A percentile compares a stretch with the other conserved stretches of the same genome.
Conservation (phyloP, 2,329 filamentous ascomycete species). For the Botrytis sinoallii region DNA sequence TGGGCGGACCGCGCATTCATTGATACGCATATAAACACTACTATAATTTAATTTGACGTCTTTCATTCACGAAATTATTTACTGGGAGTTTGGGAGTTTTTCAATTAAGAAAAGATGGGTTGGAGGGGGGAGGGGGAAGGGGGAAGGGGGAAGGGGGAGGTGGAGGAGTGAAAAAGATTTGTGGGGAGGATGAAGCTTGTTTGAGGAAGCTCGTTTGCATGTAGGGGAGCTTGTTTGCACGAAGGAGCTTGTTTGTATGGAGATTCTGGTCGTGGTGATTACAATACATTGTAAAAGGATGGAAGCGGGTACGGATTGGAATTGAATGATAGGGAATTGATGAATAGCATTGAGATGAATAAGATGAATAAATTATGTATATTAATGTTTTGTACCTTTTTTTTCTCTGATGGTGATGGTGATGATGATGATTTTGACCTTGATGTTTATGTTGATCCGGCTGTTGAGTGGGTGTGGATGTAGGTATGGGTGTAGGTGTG, state of each 20-base stretch:
- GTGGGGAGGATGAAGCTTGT: not conserved
- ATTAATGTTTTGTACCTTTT: conserved; percentile 7
- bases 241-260: not conserved
- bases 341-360: conserved; percentile 10
- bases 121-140: not conserved
- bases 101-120: not conserved
- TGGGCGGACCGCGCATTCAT: not conserved
- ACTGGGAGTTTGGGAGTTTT: conserved; percentile 5
- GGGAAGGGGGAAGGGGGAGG: not conserved
- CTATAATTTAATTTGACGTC: conserved; percentile 14
- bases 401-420: not conserved
- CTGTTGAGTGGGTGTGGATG: not conserved
- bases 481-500: not conserved
- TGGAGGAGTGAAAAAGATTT: not conserved
- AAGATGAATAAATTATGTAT: conserved; percentile 10
- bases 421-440: not conserved
- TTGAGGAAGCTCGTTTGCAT: too few species aligned
- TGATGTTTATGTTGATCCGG: not conserved
- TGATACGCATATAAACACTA: conserved; percentile 2
- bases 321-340: conserved; percentile 8
- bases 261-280: not conserved
- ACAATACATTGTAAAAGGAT: not conserved
- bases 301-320: not conserved
- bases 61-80: conserved; percentile 8
- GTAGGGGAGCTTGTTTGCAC: not conserved